phyloP scores from a whole-genome alignment of 768 basidiomycete species.

The Kwoniella newhampshirensis region DNA sequence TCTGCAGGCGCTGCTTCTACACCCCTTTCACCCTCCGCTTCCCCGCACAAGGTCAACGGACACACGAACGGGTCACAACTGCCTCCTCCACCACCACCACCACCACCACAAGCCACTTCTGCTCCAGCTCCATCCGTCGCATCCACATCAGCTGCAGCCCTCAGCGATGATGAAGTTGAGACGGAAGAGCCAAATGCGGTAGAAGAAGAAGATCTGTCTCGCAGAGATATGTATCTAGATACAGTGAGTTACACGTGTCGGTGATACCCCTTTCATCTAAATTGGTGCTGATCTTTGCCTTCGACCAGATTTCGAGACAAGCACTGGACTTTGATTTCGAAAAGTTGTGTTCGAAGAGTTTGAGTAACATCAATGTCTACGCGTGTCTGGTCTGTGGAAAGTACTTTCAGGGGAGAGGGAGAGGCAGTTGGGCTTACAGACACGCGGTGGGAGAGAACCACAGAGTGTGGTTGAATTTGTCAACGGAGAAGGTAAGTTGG shows the following conservation, averaged over 20 bases:
- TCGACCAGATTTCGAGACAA: constrained; percentile 75
- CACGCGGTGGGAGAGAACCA: constrained; percentile 98
- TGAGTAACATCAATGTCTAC: constrained; percentile 95
- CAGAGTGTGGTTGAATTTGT: constrained; percentile 95
- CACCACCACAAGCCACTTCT: constrained; percentile 65
- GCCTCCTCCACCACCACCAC: constrained; percentile 61
- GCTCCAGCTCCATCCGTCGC: constrained; percentile 65
- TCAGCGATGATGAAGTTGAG: constrained; percentile 47
- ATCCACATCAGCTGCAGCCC: constrained; percentile 63
- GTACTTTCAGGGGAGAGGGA: constrained; percentile 96
- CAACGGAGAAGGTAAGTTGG: constrained; percentile 77
- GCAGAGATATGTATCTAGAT: constrained; percentile 90
- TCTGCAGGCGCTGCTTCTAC: neutral
- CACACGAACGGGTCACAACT: constrained; percentile 60
- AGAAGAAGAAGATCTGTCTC: constrained; percentile 45
- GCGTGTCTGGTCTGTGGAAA: constrained; percentile 97
- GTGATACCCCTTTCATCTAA: neutral
- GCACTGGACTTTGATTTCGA: constrained; percentile 98
- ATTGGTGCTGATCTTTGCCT: neutral
- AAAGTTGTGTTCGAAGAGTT: constrained; percentile 94
- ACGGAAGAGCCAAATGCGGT: constrained; percentile 34
- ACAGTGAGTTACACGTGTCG: constrained; percentile 62
- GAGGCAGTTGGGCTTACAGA: constrained; percentile 88
- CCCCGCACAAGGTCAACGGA: constrained; percentile 57
- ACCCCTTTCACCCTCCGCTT: constrained; percentile 15